phyloP scores from a whole-genome alignment of 768 basidiomycete species.

The Lentinus tigrinus region DNA sequence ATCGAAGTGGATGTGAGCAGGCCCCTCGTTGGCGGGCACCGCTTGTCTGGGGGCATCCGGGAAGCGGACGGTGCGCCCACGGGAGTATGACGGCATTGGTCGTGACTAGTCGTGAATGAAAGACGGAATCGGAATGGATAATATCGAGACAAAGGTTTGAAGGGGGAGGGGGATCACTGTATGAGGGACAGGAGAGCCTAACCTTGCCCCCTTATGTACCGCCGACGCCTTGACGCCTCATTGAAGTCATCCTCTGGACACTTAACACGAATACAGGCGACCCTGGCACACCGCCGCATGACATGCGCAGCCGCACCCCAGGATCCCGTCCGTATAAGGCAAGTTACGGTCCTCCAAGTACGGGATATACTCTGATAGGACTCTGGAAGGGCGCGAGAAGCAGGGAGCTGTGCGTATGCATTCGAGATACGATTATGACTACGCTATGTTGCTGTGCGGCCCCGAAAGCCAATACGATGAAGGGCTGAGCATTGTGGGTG shows the following conservation, averaged over 20 bases:
- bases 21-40: too few species aligned
- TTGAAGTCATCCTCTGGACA: background rate
- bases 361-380: background rate
- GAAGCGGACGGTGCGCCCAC: too few species aligned
- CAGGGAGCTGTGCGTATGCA: background rate
- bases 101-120: too few species aligned
- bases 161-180: too few species aligned
- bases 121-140: too few species aligned
- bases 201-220: too few species aligned
- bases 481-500: background rate
- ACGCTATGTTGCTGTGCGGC: background rate
- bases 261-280: background rate
- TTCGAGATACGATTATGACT: background rate
- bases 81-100: too few species aligned
- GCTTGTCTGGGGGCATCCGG: too few species aligned
- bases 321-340: background rate
- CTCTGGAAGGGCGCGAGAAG: background rate
- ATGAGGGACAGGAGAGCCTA: too few species aligned
- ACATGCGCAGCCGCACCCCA: background rate
- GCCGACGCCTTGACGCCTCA: background rate
- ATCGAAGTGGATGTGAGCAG: too few species aligned
- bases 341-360: background rate
- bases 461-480: background rate
- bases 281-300: background rate
- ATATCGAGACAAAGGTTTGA: too few species aligned